Evolutionary conservation across 164 flowering plant species (phyloP), one percentile per base, ranked within the genome.

Genomic region (Pachysandra terminalis): DNA sequence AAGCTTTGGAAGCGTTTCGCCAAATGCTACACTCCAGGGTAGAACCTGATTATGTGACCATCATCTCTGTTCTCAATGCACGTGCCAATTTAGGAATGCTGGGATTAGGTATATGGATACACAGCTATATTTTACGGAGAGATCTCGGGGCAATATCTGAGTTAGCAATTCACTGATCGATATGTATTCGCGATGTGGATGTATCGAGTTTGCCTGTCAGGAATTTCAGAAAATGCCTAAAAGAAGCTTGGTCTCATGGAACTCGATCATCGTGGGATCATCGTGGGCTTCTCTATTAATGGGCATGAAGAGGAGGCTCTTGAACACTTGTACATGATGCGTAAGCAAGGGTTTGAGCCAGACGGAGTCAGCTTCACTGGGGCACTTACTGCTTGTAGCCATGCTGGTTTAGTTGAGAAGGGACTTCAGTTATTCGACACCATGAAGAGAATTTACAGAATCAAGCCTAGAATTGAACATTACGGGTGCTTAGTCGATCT

Each of bases 371-470:
- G 80, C 74, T 84, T 81, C 69, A 84, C 88, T 0, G 93, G 88
- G 14, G 93, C 85, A 28, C 83, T 88, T 19, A 80, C 88, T 26
- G 93, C 93, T 0, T 88, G 90, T 68, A 85, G 87, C 71, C 89
- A 88, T 64, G 85, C 87, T 0, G 89, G 93, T 15, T 73, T 86
- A 37, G 85, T 88, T 22, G 80, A 82, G 5, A 65, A 81, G 57
- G 93, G 93, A 54, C 68, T 82, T 10, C 53, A 68, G 40, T 73
- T 74, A 28, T 86, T 81, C 28, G 71, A 82, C 23, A 55, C 23
- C 21, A 86, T 88, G 90, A 79, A 68, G 64, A 78, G 66, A 17
- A 68, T 73, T 28, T 64, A 81, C 63, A 70, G 56, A 67, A 81
- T 88, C 9, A 22, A 58, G 6, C 90, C 89, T 5, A 69, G 87